A percentile compares a stretch with the other conserved stretches of the same genome.
Conservation (phyloP, 2,329 filamentous ascomycete species). For the Trichoderma aggressivum region DNA sequence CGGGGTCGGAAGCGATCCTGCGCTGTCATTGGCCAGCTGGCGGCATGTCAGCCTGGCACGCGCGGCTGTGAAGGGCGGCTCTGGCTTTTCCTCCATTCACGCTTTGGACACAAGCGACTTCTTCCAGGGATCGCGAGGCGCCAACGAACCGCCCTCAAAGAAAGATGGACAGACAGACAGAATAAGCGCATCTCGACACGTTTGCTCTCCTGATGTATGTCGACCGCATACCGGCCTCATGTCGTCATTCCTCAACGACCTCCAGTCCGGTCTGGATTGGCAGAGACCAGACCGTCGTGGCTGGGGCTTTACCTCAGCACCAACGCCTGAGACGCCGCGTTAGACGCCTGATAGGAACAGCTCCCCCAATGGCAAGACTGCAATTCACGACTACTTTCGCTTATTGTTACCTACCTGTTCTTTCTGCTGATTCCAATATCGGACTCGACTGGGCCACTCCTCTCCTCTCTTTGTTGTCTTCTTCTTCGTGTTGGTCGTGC, state of each 20-base stretch:
- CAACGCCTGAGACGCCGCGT: not conserved
- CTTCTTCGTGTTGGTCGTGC: slow-evolving; percentile 11
- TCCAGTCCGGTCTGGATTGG: not conserved
- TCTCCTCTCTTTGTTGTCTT: not conserved
- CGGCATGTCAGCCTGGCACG: slow-evolving; percentile 1
- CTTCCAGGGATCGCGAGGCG: slow-evolving; percentile 10
- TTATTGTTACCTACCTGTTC: not conserved
- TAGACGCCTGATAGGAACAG: not conserved
- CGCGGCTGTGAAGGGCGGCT: slow-evolving; percentile 12
- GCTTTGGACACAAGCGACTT: slow-evolving; percentile 8
- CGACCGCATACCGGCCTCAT: not conserved
- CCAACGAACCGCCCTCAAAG: slow-evolving; percentile 6
- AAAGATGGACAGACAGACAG: no score
- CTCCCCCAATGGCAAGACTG: not conserved
- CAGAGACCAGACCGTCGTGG: not conserved
- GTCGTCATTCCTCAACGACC: not conserved
- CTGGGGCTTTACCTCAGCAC: not conserved
- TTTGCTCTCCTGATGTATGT: not conserved
- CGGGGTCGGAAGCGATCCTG: not conserved
- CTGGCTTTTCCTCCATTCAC: slow-evolving; percentile 17
- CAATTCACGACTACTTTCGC: not conserved
- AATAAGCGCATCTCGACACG: not conserved
- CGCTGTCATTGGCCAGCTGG: not conserved
- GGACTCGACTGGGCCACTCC: not conserved
- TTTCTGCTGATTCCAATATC: not conserved